These are phyloP conservation scores for Gonium pectorale DNA, from an alignment of 139 green algal species.

Conservation along the genomic window DNA sequence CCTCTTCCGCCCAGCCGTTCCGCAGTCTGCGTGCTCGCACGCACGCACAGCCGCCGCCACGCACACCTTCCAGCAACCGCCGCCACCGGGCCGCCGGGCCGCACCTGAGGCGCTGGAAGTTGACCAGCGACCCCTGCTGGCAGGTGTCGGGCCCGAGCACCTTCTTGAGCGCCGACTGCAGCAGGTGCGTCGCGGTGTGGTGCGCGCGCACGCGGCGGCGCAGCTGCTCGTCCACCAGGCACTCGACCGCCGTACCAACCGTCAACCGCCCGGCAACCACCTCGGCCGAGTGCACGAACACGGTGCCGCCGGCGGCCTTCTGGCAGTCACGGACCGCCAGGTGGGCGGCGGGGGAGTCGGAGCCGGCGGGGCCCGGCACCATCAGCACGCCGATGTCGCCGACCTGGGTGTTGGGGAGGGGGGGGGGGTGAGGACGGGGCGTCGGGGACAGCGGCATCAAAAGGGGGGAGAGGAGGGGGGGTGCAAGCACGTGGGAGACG, in stretches of 20 bases:
- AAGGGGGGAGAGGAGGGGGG: too few relatives aligned
- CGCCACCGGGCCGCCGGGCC: too few relatives aligned
- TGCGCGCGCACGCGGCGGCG: slow-evolving; percentile 66
- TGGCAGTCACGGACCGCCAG: slow-evolving; percentile 73
- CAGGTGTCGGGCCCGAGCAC: slow-evolving; percentile 87
- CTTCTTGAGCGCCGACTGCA: slow-evolving; percentile 79
- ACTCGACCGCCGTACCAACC: slow-evolving; percentile 64
- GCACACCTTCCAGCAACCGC: too few relatives aligned
- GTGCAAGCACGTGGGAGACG: too few relatives aligned
- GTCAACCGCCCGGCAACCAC: slow-evolving; percentile 61
- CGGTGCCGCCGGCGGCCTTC: slow-evolving; percentile 78
- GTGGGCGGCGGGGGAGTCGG: background rate
- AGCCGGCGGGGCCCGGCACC: too few relatives aligned
- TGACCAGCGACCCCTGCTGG: slow-evolving; percentile 90
- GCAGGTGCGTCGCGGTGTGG: slow-evolving; percentile 95
- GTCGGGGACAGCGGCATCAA: too few relatives aligned
- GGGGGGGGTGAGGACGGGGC: too few relatives aligned
- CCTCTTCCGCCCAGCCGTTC: too few relatives aligned
- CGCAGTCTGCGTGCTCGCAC: too few relatives aligned
- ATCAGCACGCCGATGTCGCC: slow-evolving; percentile 75
- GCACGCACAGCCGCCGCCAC: too few relatives aligned
- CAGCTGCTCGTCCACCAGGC: slow-evolving; percentile 68
- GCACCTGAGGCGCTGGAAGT: slow-evolving; percentile 73
- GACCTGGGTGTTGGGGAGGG: too few relatives aligned
- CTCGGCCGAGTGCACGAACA: slow-evolving; percentile 82